Evolutionary conservation across 2,329 filamentous ascomycete genomes (phyloP), one percentile per base, ranked within the genome.

Genomic region (Fusarium illudens): DNA sequence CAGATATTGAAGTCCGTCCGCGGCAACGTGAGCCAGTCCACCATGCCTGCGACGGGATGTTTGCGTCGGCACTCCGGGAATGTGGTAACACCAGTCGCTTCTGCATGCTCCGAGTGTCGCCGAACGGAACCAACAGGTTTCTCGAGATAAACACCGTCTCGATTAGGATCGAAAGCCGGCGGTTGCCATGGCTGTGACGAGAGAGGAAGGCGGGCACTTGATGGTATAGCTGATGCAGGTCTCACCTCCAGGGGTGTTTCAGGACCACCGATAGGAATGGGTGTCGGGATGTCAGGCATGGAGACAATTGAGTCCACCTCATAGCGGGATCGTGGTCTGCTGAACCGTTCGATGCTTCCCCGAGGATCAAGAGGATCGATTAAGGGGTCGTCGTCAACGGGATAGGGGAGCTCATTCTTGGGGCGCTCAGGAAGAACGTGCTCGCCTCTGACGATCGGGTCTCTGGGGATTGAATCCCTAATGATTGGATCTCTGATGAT

Each of bases 21-120:
- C 4, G 88, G 87, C 5, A 97, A 83, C 0, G 90, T 94, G 64
- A 94, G 89, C 92, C 94, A 97, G 73, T 96, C 93, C 65, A 90
- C 83, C 64, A 89, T 85, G 2, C 89, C 89, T 10, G 86, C 81
- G 12, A 88, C 85, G 11, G 87, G 86, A 5, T 84, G 80, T 36
- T 85, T 87, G 63, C 92, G 86, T 7, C 90, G 90, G 71, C 94
- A 97, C 3, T 89, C 84, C 4, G 91, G 87, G 13, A 94, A 83
- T 20, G 81, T 79, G 11, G 80, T 76, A 7, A 84, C 57, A 58
- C 72, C 58, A 39, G 62, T 42, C 29, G 70, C 39, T 56, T 71
- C 73, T 29, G 67, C 62, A 42, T 74, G 75, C 62, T 90, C 85
- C 0, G 86, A 86, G 70, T 84, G 87, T 6, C 85, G 83, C 39